Base-by-base conservation (phyloP, 148 eudicot species). In the Heliosperma pusillum region DNA sequence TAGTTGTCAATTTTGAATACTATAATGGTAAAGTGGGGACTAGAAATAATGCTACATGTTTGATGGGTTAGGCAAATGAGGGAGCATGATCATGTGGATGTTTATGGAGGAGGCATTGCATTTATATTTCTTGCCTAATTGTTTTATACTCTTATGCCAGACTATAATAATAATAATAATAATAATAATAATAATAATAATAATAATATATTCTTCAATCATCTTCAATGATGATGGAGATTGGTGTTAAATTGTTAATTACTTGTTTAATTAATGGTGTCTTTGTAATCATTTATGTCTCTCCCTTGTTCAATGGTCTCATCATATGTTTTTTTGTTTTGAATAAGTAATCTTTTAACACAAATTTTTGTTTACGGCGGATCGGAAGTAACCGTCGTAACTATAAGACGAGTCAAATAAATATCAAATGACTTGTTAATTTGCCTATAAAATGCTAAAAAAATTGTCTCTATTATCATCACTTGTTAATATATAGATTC, bases 31-130 rank as follows among this genome's bases (percentile, higher is more conserved):
- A 25, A 42, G 78, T 79, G 75, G 78, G 82, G 70, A 64, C 75
- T 65, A 15, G 71, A 33, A 73, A 75, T 64, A 77, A 77, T 80
- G 83, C 60, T 12, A 72, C 59, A 77, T 79, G 84, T 83, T 78
- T 21, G 63, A 79, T 67, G 73, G 76, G 26, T 53, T 78, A 72
- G 78, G 56, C 66, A 20, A 73, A 44, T 53, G 36, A 75, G 85
- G 89, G 84, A 77, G 78, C 90, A 87, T 74, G 66, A 77, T 77
- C 89, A 87, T 87, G 86, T 87, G 87, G 75, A 83, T 80, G 88
- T 81, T 67, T 53, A 81, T 78, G 71, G 55, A 71, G 47, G 72
- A 19, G 29, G 60, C 69, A 59, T 70, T 72, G 76, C 78, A 79
- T 87, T 87, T 72, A 77, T 68, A 71, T 22, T 25, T 74, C 72